phyloP scores from a whole-genome alignment of 2,329 filamentous ascomycete genomes.

The Metarhizium humberi region DNA sequence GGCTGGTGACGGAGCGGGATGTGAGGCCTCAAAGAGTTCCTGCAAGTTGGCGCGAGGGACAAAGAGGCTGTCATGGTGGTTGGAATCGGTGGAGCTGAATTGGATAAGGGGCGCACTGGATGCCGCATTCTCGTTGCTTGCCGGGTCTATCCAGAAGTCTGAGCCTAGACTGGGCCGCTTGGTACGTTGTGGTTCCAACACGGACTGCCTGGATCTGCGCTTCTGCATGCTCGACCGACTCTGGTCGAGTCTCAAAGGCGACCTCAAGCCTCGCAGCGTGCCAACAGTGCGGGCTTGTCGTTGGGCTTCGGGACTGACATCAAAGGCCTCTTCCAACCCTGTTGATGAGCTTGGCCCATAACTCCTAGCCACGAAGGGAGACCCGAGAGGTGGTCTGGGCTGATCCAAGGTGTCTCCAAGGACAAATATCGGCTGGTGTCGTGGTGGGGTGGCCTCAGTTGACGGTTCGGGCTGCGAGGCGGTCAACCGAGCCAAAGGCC shows the following conservation, averaged over 20 bases:
- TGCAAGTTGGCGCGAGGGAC: constrained; percentile 33
- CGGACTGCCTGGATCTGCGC: constrained; percentile 37
- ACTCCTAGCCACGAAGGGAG: constrained; percentile 47
- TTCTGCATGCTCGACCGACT: constrained; percentile 47
- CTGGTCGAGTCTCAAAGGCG: constrained; percentile 40
- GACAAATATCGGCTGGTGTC: neutral
- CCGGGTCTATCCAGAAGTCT: constrained; percentile 43
- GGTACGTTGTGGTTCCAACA: constrained; percentile 35
- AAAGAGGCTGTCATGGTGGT: constrained; percentile 27
- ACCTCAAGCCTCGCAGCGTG: constrained; percentile 40
- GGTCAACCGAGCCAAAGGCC: constrained; percentile 52
- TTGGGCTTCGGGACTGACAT: constrained; percentile 21
- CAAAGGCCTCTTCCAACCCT: constrained; percentile 31
- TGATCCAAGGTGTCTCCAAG: constrained; percentile 12
- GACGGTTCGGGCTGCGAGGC: constrained; percentile 23
- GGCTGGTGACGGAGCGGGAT: constrained; percentile 6
- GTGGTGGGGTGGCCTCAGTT: constrained; percentile 6
- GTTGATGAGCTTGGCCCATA: constrained; percentile 53
- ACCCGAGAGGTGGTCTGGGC: constrained; percentile 33
- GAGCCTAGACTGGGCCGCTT: constrained; percentile 46
- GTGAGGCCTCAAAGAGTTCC: constrained; percentile 27
- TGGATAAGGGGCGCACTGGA: constrained; percentile 15
- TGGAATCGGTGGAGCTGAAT: constrained; percentile 25
- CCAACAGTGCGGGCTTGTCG: constrained; percentile 41
- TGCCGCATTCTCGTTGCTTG: constrained; percentile 14